A percentile compares a stretch with the other conserved stretches of the same genome.
These are phyloP conservation scores for Lophiostoma macrostomum DNA, from an alignment of 495 filamentous ascomycete genomes.

Conservation along the genomic window DNA sequence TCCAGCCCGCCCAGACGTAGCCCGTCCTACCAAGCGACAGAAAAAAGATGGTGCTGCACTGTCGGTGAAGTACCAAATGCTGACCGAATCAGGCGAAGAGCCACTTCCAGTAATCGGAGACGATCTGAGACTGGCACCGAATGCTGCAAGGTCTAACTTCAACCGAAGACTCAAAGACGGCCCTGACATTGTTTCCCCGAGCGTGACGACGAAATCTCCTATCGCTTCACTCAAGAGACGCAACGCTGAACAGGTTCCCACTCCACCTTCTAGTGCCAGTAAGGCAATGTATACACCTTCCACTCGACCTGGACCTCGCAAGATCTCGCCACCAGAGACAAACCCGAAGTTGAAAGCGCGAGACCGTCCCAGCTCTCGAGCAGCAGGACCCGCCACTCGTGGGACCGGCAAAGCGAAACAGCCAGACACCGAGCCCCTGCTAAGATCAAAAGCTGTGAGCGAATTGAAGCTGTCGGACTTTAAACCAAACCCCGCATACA, in stretches of 20 bases:
- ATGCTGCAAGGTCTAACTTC: conserved; percentile 14
- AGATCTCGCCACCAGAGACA: not conserved
- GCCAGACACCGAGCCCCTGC: conserved; percentile 7
- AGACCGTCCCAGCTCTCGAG: too few species aligned
- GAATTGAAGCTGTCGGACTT: conserved; percentile 57
- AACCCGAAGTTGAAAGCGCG: not conserved
- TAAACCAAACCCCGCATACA: conserved; percentile 73
- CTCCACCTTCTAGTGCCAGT: not conserved
- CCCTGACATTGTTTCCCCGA: not conserved
- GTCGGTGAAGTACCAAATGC: not conserved
- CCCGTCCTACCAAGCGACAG: conserved; percentile 9
- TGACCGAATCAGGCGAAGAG: conserved; percentile 20
- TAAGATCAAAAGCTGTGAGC: conserved; percentile 29
- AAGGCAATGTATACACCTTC: not conserved
- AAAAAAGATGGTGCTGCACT: not conserved
- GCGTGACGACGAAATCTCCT: not conserved
- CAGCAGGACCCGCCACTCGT: too few species aligned
- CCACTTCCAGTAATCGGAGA: conserved; percentile 9
- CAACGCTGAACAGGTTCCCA: not conserved
- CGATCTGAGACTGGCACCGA: not conserved
- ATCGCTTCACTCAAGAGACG: not conserved
- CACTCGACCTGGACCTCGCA: conserved; percentile 2
- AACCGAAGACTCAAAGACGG: conserved; percentile 4
- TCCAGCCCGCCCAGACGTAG: not conserved
- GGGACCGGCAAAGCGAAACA: too few species aligned